A percentile compares a stretch with the other conserved stretches of the same genome.
phyloP scores from a whole-genome alignment of 2,329 filamentous ascomycete genomes.

The Oidium heveae region DNA sequence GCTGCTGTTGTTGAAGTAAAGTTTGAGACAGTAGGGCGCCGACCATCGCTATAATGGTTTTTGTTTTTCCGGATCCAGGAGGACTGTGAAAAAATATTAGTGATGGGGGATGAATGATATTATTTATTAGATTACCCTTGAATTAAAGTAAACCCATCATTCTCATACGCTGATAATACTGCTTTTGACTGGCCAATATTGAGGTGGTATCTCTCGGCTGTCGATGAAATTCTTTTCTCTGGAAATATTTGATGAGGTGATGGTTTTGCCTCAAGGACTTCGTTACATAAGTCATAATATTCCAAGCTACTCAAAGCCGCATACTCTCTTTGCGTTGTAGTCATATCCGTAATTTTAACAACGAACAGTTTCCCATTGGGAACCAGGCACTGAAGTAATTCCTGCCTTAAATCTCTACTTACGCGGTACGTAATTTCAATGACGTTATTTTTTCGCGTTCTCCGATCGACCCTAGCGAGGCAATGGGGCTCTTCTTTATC shows the following conservation, averaged over 20 bases:
- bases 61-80: conserved; percentile 92
- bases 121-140: conserved; percentile 36
- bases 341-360: conserved; percentile 76
- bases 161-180: conserved; percentile 75
- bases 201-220: conserved; percentile 55
- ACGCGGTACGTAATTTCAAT: conserved; percentile 74
- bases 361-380: conserved; percentile 47
- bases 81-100: conserved; percentile 25
- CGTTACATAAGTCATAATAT: conserved; percentile 88
- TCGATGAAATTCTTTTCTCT: conserved; percentile 41
- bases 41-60: conserved; percentile 91
- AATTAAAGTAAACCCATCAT: conserved; percentile 89
- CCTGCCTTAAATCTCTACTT: conserved; percentile 26
- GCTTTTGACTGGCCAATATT: conserved; percentile 80
- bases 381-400: conserved; percentile 34
- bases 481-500: conserved; percentile 48
- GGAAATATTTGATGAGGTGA: conserved; percentile 68
- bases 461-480: conserved; percentile 59
- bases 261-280: conserved; percentile 71
- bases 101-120: background rate
- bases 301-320: conserved; percentile 73
- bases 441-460: conserved; percentile 54
- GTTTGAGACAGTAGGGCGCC: conserved; percentile 48
- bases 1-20: conserved; percentile 15
- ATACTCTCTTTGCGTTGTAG: conserved; percentile 84